Conservation (phyloP, 1,284 basidiomycete genomes). For the Cutaneotrichosporon cyanovorans region DNA sequence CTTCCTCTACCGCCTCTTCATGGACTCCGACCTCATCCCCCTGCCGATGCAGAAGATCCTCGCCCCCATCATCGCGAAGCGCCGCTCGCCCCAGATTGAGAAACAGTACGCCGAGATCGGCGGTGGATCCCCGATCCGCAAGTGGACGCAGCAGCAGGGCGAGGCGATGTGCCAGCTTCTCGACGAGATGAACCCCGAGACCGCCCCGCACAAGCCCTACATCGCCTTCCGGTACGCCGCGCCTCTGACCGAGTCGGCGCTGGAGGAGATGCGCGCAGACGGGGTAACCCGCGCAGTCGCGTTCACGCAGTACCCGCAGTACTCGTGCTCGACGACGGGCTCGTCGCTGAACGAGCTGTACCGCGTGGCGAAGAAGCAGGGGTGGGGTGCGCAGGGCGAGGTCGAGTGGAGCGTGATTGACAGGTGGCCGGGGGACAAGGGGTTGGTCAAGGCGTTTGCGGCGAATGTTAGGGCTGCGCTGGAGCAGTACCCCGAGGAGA, state of each 20-base stretch:
- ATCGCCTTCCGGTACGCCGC: slow-evolving; percentile 89
- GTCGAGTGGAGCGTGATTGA: slow-evolving; percentile 98
- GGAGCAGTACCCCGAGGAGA: slow-evolving; percentile 64
- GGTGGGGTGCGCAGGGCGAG: slow-evolving; percentile 48
- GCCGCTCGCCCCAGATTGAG: slow-evolving; percentile 91
- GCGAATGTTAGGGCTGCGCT: slow-evolving; percentile 80
- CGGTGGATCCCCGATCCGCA: slow-evolving; percentile 94
- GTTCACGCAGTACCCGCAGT: slow-evolving; percentile 98
- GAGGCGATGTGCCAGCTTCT: slow-evolving; percentile 81
- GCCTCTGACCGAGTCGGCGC: slow-evolving; percentile 77
- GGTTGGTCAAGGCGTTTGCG: slow-evolving; percentile 87
- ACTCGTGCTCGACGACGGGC: slow-evolving; percentile 96
- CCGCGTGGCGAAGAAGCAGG: slow-evolving; percentile 48
- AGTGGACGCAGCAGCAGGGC: slow-evolving; percentile 83
- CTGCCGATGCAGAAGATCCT: slow-evolving; percentile 82
- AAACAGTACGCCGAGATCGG: slow-evolving; percentile 92
- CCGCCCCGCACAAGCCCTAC: slow-evolving; percentile 93
- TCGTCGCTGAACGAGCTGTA: slow-evolving; percentile 94
- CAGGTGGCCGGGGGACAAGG: slow-evolving; percentile 91
- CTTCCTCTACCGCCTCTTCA: slow-evolving; percentile 90
- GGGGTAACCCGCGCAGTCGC: slow-evolving; percentile 89
- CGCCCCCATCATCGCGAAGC: slow-evolving; percentile 80
- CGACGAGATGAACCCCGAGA: slow-evolving; percentile 84
- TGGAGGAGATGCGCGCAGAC: slow-evolving; percentile 78
- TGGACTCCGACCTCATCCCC: slow-evolving; percentile 92